Evolutionary conservation across 116 monocot species (phyloP), one percentile per base, ranked within the genome.

Genomic region (Zostera marina): DNA sequence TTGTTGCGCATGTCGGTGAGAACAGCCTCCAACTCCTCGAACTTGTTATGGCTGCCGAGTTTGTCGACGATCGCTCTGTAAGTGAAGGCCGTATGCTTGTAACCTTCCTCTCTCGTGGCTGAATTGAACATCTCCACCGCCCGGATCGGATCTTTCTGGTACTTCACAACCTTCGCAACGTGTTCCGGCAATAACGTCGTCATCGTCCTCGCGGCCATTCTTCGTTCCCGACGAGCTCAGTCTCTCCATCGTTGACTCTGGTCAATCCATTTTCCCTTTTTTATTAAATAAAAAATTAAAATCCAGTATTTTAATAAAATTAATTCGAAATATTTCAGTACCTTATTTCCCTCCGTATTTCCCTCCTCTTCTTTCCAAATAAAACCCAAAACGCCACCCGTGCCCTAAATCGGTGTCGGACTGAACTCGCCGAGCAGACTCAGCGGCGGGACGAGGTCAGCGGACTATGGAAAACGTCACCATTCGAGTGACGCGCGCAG

Each of bases 121-220:
- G 73, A 73, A 26, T 84, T 76, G 72, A 90, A 90, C 79, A 84
- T 74, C 42, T 84, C 76, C 13, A 90, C 79, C 39, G 90, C 84
- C 22, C 69, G 57, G 8, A 84, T 66, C 11, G 90, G 79, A 47
- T 90, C 81, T 65, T 76, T 79, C 56, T 90, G 90, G 58, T 65
- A 47, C 66, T 43, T 75, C 14, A 84, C 44, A 14, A 81, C 81
- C 3, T 63, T 59, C 12, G 46, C 64, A 26, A 89, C 83, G 72
- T 89, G 83, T 44, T 78, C 78, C 11, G 81, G 74, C 51, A 73
- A 77, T 45, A 79, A 56, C 8, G 51, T 51, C 51, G 32, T 32
- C 32, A 5, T 32, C 32, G 32, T 32, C 32, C 5, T 32, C 32
- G 32, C 32, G 4, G 32, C 32, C 32, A 32, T 32, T 5, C 32